Evolutionary conservation across 2,329 filamentous ascomycete species (phyloP).

Genomic region (Fusarium sp.): DNA sequence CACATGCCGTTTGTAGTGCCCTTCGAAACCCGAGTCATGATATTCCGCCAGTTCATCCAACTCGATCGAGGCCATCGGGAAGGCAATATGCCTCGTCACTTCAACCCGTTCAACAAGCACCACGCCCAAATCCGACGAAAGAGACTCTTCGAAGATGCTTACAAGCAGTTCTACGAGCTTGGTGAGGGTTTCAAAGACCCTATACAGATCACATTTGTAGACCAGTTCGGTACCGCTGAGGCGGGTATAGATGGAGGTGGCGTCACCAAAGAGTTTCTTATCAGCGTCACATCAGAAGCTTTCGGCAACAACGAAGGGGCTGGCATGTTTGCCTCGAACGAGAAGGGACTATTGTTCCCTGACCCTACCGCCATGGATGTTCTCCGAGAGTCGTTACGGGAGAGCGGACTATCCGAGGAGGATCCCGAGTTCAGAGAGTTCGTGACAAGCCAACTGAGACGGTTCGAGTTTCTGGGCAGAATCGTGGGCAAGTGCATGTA

Average conservation of each 20-base stretch:
- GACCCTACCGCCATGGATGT: slow-evolving; percentile 84
- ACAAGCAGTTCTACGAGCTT: slow-evolving; percentile 82
- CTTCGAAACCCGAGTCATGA: slow-evolving; percentile 89
- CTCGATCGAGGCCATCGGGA: slow-evolving; percentile 66
- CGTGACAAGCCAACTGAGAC: slow-evolving; percentile 72
- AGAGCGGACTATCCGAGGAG: slow-evolving; percentile 62
- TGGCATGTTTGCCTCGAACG: slow-evolving; percentile 84
- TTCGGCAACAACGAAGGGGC: slow-evolving; percentile 67
- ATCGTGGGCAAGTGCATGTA: slow-evolving; percentile 97
- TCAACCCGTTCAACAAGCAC: slow-evolving; percentile 65
- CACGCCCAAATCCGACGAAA: slow-evolving; percentile 84
- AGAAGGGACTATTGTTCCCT: slow-evolving; percentile 88
- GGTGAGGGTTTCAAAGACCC: slow-evolving; percentile 90
- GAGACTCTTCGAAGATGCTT: slow-evolving; percentile 87
- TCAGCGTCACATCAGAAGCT: slow-evolving; percentile 86
- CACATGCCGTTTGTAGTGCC: slow-evolving; percentile 98
- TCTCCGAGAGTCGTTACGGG: slow-evolving; percentile 67
- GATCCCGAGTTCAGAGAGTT: slow-evolving; percentile 67
- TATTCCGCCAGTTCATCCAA: slow-evolving; percentile 92
- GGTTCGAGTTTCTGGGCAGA: slow-evolving; percentile 92
- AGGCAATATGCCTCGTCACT: slow-evolving; percentile 21
- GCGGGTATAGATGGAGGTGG: slow-evolving; percentile 97
- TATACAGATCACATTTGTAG: slow-evolving; percentile 96
- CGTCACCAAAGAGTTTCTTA: slow-evolving; percentile 97
- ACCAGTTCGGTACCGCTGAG: slow-evolving; percentile 87